Evolutionary conservation across 169 alveolate species (phyloP).

Genomic region (Cardiosporidium cionae): DNA sequence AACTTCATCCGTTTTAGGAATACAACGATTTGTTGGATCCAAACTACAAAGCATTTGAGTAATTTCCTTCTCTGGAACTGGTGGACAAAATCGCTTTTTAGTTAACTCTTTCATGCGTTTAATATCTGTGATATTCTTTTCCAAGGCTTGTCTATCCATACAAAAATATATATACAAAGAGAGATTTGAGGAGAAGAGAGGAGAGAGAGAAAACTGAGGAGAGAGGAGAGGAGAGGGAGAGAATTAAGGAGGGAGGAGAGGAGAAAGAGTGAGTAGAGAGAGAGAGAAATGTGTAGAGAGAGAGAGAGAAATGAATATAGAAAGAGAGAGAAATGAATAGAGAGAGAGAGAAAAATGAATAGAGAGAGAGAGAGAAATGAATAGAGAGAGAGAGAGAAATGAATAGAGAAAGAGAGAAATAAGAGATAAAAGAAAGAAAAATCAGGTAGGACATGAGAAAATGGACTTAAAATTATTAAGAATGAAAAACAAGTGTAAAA

Average conservation of each 20-base stretch:
- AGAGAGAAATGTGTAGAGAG: not conserved
- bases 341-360: no score
- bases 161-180: constrained; percentile 1
- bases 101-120: constrained; percentile 51
- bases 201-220: not conserved
- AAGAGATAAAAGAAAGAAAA: no score
- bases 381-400: not conserved
- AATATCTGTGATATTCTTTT: constrained; percentile 33
- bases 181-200: not conserved
- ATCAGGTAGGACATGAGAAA: not conserved
- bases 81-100: constrained; percentile 52
- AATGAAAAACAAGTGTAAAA: no score
- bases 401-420: no score
- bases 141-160: constrained; percentile 10
- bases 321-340: no score
- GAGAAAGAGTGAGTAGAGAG: not conserved
- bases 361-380: not conserved
- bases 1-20: constrained; percentile 43
- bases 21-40: constrained; percentile 31
- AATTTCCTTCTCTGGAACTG: constrained; percentile 55
- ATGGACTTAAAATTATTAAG: not conserved
- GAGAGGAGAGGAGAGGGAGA: not conserved
- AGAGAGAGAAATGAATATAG: not conserved
- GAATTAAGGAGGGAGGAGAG: not conserved
- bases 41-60: constrained; percentile 50